Percentiles rank a stretch among this genome's conserved stretches.
phyloP scores from a whole-genome alignment of 805 yeast species.

The Jamesozyma gamospora region DNA sequence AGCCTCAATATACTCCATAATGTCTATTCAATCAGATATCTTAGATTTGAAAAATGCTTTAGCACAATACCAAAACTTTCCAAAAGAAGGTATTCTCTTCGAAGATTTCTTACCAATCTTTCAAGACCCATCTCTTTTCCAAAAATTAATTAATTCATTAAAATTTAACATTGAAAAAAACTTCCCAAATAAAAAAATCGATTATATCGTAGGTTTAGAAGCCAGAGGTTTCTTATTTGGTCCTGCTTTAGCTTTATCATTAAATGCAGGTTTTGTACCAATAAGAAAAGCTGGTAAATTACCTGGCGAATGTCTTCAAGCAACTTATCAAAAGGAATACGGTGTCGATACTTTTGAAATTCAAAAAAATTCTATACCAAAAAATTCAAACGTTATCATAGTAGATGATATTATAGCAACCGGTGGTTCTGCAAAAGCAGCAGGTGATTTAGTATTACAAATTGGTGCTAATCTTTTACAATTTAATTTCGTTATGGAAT shows the following conservation, averaged over 20 bases:
- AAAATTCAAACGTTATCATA: conserved; percentile 71
- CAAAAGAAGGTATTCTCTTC: conserved; percentile 81
- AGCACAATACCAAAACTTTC: conserved; percentile 87
- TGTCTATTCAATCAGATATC: conserved; percentile 29
- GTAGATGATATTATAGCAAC: conserved; percentile 98
- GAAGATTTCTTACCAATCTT: conserved; percentile 96
- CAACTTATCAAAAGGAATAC: conserved; percentile 80
- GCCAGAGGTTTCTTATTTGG: conserved; percentile 96
- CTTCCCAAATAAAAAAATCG: conserved; percentile 52
- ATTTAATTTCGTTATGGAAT: conserved; percentile 85
- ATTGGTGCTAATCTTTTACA: conserved; percentile 67
- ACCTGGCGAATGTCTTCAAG: conserved; percentile 73
- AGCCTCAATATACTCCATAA: no score
- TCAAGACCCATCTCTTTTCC: conserved; percentile 70
- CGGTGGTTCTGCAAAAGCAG: conserved; percentile 93
- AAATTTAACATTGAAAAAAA: conserved; percentile 55
- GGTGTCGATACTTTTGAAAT: conserved; percentile 85
- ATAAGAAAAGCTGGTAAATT: conserved; percentile 92
- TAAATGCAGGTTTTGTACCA: conserved; percentile 88
- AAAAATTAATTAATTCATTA: conserved; percentile 72
- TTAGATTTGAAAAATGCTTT: conserved; percentile 43
- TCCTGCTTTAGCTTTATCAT: conserved; percentile 83
- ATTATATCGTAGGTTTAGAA: conserved; percentile 88
- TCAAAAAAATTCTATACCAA: conserved; percentile 71
- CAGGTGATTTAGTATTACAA: conserved; percentile 69